Base-by-base conservation (phyloP, 2,329 filamentous ascomycete species). In the Neopestalotiopsis rosae region DNA sequence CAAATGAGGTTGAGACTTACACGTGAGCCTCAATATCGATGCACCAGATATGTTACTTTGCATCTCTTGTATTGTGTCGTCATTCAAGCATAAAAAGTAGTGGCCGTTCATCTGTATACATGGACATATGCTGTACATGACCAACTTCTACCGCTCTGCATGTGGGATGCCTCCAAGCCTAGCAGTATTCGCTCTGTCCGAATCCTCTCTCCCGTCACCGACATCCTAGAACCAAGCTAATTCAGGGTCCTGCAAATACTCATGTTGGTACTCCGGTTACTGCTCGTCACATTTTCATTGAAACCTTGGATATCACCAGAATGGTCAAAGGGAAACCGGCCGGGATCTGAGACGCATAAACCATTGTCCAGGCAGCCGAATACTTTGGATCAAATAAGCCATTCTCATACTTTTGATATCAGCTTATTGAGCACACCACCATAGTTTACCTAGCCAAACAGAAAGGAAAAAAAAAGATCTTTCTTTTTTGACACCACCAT, bases 171-270 rank as follows among this genome's bases (percentile, higher is more conserved):
- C 10, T 52, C 6, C 20, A 24, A 24, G 17, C 9, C 28, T 62
- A 38, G n/a, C 59, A 30, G 32, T 32, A 4, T 62, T 20, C n/a
- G 10, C n/a, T 20, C 28, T 62, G 59, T 62, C 59, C 59, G 32
- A 62, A 62, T 62, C 32, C 24, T 20, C 13, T 12, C 45, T 40
- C 30, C 59, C 59, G 34, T 34, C 59, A 62, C 59, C 59, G 59
- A 62, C 59, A 14, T 12, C 30, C 9, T 32, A 62, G 59, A 62
- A 38, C 59, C 30, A 62, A 62, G 32, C 59, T 34, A 28, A 40
- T 62, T 34, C 28, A 62, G 59, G 59, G 59, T 62, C 59, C 59
- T 62, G 57, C 32, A 62, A 4, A 24, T 52, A 30, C 1, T 7
- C 59, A 10, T 30, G 24, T 30, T 30, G 17, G 58, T 49, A 24